A percentile compares a stretch with the other conserved stretches of the same genome.
These are phyloP conservation scores for Hypomyces rosellus DNA, from an alignment of 2,329 filamentous ascomycete species.

Conservation along the genomic window DNA sequence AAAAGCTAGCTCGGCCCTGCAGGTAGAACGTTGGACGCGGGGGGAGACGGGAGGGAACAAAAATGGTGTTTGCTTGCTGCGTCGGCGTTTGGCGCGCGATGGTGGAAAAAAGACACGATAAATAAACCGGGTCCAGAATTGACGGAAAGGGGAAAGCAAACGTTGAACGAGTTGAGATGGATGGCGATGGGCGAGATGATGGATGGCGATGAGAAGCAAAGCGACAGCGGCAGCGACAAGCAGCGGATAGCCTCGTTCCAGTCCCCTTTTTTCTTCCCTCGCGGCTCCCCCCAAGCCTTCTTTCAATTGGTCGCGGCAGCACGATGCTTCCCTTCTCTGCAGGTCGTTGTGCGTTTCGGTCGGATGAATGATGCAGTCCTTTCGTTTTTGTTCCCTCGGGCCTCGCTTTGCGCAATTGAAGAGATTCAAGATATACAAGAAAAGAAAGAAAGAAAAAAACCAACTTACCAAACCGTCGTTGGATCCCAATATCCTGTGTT, in stretches of 20 bases:
- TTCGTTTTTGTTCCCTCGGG: too few species aligned
- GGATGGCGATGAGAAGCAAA: constrained; percentile 1
- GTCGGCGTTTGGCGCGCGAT: neutral
- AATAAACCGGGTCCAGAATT: neutral
- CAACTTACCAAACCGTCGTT: neutral
- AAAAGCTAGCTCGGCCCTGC: too few species aligned
- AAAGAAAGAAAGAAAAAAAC: neutral
- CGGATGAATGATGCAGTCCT: too few species aligned
- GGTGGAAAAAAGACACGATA: neutral
- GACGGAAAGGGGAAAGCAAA: neutral
- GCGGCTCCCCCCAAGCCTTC: neutral
- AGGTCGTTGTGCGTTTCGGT: too few species aligned
- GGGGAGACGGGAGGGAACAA: neutral
- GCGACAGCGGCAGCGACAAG: too few species aligned
- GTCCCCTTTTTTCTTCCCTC: neutral
- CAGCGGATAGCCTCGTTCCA: neutral
- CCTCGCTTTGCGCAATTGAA: neutral
- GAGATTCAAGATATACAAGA: too few species aligned
- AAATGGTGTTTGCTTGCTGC: constrained; percentile 2
- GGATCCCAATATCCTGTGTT: neutral
- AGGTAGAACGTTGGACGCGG: too few species aligned
- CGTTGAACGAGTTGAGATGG: neutral
- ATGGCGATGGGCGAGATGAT: neutral
- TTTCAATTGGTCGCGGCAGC: neutral
- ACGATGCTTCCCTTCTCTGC: neutral